Evolutionary conservation across 1,284 basidiomycete species (phyloP), one percentile per base, ranked within the genome.

Genomic region (Puccinia hordei): DNA sequence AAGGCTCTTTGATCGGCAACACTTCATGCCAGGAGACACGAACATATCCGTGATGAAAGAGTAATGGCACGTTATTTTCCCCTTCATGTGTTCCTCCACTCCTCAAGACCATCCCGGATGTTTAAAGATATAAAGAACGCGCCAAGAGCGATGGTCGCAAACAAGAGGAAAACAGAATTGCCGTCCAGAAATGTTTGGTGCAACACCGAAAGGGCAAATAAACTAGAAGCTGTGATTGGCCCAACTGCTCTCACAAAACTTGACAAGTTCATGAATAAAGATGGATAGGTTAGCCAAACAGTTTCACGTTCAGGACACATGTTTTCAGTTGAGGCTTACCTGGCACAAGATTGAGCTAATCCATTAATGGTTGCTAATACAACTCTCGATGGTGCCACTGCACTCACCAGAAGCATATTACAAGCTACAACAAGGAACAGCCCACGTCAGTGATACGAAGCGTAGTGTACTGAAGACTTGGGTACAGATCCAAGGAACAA

Each of bases 401-500:
- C 81, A 27, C 83, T 86, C 46, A 86, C 82, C 9, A 84, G 81
- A 41, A 86, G 82, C 85, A 86, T 85, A 72, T 84, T 84, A 81
- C 81, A 82, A 13, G 82, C 83, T 61, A 82, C n/a, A 8, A 57
- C n/a, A 19, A 30, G 9, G 55, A 57, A 68, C 12, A n/a, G n/a
- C 1, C 12, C 13, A 61, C 35, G 24, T 13, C 24, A 57, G 38
- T 0, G 41, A 61, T 61, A 35, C 22, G 30, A n/a, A 41, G 12
- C 12, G 4, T 12, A 41, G 12, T 41, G 38, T 41, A 41, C 12
- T 12, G 24, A 17, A 53, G 53, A 24, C 19, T 38, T 53, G 8
- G 1, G n/a, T 15, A 12, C 44, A 35, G 41, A 53, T n/a, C 10
- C 33, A 9, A 13, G 8, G 3, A 81, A 76, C 38, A 75, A 81